phyloP scores from a whole-genome alignment of 2,329 filamentous ascomycete genomes.

The Uncinocarpus reesii region DNA sequence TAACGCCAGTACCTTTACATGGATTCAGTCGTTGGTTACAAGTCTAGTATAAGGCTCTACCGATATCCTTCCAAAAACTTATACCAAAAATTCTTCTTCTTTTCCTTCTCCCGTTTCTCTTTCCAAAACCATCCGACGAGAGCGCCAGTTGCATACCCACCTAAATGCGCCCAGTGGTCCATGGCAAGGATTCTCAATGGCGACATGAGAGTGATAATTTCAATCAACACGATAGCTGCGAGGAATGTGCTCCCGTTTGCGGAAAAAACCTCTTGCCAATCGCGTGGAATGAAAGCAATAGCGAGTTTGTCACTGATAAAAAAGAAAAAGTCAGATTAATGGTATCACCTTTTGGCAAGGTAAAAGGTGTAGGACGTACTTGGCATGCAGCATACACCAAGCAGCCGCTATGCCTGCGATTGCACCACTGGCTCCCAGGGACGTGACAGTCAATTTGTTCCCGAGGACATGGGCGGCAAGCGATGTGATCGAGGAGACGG shows the following conservation, averaged over 20 bases:
- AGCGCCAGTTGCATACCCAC: conserved; percentile 32
- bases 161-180: conserved; percentile 36
- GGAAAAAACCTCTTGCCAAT: conserved; percentile 33
- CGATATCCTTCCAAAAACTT: conserved; percentile 7
- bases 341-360: neutral
- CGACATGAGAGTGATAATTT: conserved; percentile 27
- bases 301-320: conserved; percentile 32
- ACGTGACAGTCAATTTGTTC: conserved; percentile 36
- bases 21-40: neutral
- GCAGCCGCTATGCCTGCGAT: conserved; percentile 42
- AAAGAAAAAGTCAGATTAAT: neutral
- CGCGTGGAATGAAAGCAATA: conserved; percentile 33
- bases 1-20: neutral
- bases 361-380: conserved; percentile 27
- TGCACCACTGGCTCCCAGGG: conserved; percentile 44
- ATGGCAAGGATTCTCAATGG: conserved; percentile 27
- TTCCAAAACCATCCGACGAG: conserved; percentile 21
- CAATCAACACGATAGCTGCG: conserved; percentile 28
- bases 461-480: conserved; percentile 37
- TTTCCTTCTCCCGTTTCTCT: conserved; percentile 18
- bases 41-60: neutral
- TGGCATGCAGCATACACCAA: conserved; percentile 39
- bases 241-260: conserved; percentile 34
- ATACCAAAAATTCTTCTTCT: conserved; percentile 15
- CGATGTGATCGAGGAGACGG: conserved; percentile 39